phyloP scores from a whole-genome alignment of 2,329 filamentous ascomycete genomes.

The Penicillium crustosum region DNA sequence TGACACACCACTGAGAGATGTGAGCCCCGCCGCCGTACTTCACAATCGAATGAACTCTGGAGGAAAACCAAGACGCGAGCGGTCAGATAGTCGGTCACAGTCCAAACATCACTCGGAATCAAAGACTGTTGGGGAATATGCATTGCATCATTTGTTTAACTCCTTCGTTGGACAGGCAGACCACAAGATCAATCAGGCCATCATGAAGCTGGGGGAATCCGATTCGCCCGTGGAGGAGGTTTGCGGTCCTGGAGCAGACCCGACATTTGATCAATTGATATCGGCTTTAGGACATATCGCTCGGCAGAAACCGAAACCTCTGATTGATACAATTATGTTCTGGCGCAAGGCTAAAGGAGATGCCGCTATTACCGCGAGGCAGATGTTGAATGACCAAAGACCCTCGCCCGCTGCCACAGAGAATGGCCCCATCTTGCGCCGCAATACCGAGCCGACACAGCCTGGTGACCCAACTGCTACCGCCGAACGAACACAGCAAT shows the following conservation, averaged over 20 bases:
- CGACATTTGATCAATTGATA: conserved; percentile 90
- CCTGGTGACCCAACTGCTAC: conserved; percentile 34
- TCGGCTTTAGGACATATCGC: conserved; percentile 91
- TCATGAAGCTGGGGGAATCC: conserved; percentile 73
- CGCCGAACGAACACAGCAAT: conserved; percentile 26
- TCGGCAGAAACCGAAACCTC: conserved; percentile 85
- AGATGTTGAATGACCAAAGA: conserved; percentile 35
- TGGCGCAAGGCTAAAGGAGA: conserved; percentile 98
- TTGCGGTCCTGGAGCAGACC: conserved; percentile 85
- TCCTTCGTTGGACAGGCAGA: conserved; percentile 97
- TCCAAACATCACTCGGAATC: conserved; percentile 71
- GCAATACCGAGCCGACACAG: conserved; percentile 72
- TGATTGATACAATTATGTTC: conserved; percentile 97
- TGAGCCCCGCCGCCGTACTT: conserved; percentile 26
- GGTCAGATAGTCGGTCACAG: conserved; percentile 72
- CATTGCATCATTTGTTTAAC: conserved; percentile 92
- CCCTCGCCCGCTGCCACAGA: conserved; percentile 37
- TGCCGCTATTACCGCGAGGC: conserved; percentile 68
- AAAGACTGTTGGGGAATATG: conserved; percentile 97
- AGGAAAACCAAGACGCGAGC: conserved; percentile 67
- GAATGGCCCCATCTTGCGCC: conserved; percentile 56
- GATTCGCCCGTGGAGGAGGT: conserved; percentile 84
- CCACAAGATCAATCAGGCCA: conserved; percentile 87
- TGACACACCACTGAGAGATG: conserved; percentile 30
- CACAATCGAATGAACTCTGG: conserved; percentile 57